These are phyloP conservation scores for Pseudocercospora crystallina DNA, from an alignment of 2,329 filamentous ascomycete genomes.

Conservation along the genomic window DNA sequence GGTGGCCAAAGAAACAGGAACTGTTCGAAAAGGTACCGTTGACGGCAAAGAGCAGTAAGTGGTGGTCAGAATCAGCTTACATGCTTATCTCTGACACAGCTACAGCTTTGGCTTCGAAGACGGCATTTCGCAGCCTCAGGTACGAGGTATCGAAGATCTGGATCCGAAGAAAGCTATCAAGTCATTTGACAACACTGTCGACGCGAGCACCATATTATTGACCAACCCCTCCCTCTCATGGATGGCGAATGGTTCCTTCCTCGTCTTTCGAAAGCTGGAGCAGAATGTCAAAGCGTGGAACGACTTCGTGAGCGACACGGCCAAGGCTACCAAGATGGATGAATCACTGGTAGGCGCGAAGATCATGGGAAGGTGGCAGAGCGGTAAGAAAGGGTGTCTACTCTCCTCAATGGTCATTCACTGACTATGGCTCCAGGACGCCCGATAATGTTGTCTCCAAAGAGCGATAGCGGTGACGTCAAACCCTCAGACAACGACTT, in stretches of 20 bases:
- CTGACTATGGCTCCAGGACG: neutral
- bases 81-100: neutral
- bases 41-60: constrained; percentile 41
- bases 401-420: neutral
- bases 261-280: constrained; percentile 45
- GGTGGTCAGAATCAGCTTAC: neutral
- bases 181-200: constrained; percentile 30
- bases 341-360: constrained; percentile 42
- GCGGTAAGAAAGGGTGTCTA: neutral
- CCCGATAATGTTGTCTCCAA: too few relatives aligned
- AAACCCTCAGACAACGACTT: too few relatives aligned
- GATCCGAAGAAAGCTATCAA: constrained; percentile 21
- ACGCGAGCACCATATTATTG: constrained; percentile 37
- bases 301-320: constrained; percentile 38
- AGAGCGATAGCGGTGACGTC: too few relatives aligned
- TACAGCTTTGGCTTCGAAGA: constrained; percentile 46
- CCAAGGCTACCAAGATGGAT: constrained; percentile 24
- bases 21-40: constrained; percentile 35
- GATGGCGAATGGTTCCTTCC: constrained; percentile 47
- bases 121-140: constrained; percentile 41
- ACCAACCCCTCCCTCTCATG: constrained; percentile 26
- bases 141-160: constrained; percentile 33
- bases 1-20: constrained; percentile 21
- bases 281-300: constrained; percentile 48
- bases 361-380: constrained; percentile 47